These are phyloP conservation scores for Conticribra weissflogii DNA, from an alignment of 108 stramenopile genomes.

Conservation along the genomic window DNA sequence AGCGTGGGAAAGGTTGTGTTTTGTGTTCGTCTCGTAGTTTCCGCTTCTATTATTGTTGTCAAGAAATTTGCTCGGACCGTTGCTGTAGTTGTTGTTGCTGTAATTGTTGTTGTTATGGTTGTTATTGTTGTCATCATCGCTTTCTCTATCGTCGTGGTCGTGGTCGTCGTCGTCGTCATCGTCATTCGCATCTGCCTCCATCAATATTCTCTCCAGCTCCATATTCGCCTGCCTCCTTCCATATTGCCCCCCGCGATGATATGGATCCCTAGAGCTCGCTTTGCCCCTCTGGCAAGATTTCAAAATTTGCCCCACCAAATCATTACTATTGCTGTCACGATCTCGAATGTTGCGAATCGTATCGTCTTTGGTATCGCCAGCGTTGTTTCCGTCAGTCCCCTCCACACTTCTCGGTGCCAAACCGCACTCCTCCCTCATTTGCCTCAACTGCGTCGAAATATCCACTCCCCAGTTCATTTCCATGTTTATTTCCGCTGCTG, in stretches of 20 bases:
- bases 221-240: slow-evolving; percentile 17
- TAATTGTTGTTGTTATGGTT: not conserved
- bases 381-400: too few species aligned
- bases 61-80: too few species aligned
- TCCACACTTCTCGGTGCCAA: not conserved
- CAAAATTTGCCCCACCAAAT: slow-evolving; percentile 3
- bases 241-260: not conserved
- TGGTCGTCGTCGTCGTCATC: slow-evolving; percentile 23
- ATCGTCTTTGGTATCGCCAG: too few species aligned
- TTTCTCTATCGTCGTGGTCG: not conserved
- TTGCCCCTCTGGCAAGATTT: not conserved
- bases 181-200: slow-evolving; percentile 65
- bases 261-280: not conserved
- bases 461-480: not conserved
- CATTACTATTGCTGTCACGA: not conserved
- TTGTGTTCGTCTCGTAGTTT: too few species aligned
- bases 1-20: too few species aligned
- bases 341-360: too few species aligned
- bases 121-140: not conserved
- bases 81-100: not conserved
- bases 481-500: not conserved
- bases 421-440: not conserved
- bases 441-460: not conserved
- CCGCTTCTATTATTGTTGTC: slow-evolving; percentile 1
- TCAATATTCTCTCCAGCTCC: slow-evolving; percentile 78